Evolutionary conservation across 257 asterid genomes (phyloP), one percentile per base, ranked within the genome.

Genomic region (Datura wrightii): DNA sequence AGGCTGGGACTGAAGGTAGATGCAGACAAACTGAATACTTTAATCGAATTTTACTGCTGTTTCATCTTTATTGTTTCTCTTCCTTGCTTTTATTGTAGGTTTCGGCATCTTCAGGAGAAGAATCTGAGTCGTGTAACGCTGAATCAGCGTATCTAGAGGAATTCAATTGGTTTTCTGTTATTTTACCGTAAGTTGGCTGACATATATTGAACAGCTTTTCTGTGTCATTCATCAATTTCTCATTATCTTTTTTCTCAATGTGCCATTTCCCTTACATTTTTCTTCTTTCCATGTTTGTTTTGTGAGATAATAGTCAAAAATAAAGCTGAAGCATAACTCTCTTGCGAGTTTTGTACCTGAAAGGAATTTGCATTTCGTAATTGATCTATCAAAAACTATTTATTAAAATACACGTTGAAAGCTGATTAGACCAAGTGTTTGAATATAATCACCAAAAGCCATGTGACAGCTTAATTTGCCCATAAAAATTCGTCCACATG

Each of bases 131-230:
- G 31, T 24, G 31, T 24, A 24, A 24, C 31, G 90, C 89, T 42
- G 69, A 88, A 85, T 70, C 91, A 36, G 42, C 87, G 9, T 84
- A 87, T 87, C 89, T 87, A 84, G 99, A 96, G 89, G 91, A 80
- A 41, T 96, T 96, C 88, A 71, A 92, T 84, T 96, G 98, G 99
- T 69, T 93, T 66, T 94, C 97, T 85, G 97, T 95, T 86, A 84
- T 94, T 81, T 84, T 96, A 83, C 99, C 99, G 99, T 96, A 88
- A 83, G 97, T 87, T 54, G 53, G 85, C 48, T 83, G 62, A 8
- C 42, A 39, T 39, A 39, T 39, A 39, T 39, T 39, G 8, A 41
- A 67, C 24, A 67, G 7, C 52, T 37, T 67, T 67, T 56, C 62
- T 5, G 3, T 56, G 9, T 56, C 62, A 56, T 16, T 56, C 3